A percentile compares a stretch with the other conserved stretches of the same genome.
Evolutionary conservation across 768 basidiomycete genomes (phyloP).

Genomic region (Rhodotorula babjevae): DNA sequence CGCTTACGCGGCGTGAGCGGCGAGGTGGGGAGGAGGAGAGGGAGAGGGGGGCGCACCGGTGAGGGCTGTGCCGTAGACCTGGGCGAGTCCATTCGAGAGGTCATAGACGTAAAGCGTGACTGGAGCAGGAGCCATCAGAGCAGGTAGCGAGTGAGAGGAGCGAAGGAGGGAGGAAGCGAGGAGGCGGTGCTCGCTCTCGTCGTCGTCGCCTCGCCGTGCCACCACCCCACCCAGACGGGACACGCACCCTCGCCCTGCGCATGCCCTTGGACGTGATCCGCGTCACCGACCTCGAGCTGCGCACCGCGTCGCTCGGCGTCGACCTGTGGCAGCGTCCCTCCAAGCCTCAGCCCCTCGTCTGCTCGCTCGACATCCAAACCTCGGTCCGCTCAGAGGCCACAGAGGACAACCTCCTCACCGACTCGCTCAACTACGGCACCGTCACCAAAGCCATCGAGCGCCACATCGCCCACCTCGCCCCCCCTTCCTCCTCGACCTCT

Average conservation of each 20-base stretch:
- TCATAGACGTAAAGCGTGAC: slow-evolving; percentile 90
- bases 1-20: background rate
- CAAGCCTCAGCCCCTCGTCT: slow-evolving; percentile 54
- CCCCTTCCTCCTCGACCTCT: no score
- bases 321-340: slow-evolving; percentile 40
- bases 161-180: no score
- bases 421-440: slow-evolving; percentile 64
- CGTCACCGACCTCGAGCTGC: slow-evolving; percentile 46
- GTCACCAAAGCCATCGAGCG: slow-evolving; percentile 54
- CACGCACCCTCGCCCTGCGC: no score
- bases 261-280: slow-evolving; percentile 41
- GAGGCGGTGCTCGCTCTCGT: no score
- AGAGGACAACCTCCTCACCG: slow-evolving; percentile 54
- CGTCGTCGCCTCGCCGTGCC: background rate
- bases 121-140: slow-evolving; percentile 11
- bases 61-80: slow-evolving; percentile 67
- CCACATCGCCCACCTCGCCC: slow-evolving; percentile 43
- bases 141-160: background rate
- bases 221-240: no score
- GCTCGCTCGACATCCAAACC: slow-evolving; percentile 56
- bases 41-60: slow-evolving; percentile 42
- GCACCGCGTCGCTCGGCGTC: slow-evolving; percentile 43
- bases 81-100: slow-evolving; percentile 78
- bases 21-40: background rate
- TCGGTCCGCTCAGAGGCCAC: slow-evolving; percentile 55